These are phyloP conservation scores for Fusarium goolgardi DNA, from an alignment of 2,329 filamentous ascomycete species.

Conservation along the genomic window DNA sequence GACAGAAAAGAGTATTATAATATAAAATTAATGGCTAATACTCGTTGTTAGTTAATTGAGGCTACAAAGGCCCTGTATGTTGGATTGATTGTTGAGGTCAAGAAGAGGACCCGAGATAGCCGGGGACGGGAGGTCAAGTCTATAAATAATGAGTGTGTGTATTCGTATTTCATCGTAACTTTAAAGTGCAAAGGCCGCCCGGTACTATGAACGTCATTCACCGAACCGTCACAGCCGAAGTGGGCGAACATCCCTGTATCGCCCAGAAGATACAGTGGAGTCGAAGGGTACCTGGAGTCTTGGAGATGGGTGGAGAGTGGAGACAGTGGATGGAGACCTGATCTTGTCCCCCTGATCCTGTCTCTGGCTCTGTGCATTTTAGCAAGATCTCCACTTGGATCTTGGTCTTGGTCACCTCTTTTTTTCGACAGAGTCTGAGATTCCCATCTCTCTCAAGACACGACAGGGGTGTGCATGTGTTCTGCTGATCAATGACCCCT, in stretches of 20 bases:
- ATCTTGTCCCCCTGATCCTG: slow-evolving; percentile 22
- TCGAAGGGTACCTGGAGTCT: slow-evolving; percentile 7
- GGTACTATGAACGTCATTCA: slow-evolving; percentile 37
- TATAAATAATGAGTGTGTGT: slow-evolving; percentile 40
- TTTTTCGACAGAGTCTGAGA: slow-evolving; percentile 14
- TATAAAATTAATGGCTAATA: slow-evolving; percentile 36
- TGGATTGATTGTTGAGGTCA: slow-evolving; percentile 18
- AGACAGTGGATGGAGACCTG: slow-evolving; percentile 21
- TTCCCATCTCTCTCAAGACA: slow-evolving; percentile 28
- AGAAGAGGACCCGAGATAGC: slow-evolving; percentile 17
- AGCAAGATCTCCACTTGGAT: slow-evolving; percentile 37
- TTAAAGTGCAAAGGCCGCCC: slow-evolving; percentile 1
- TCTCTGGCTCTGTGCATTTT: not conserved
- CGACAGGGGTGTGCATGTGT: slow-evolving; percentile 35
- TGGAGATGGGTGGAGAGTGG: slow-evolving; percentile 2
- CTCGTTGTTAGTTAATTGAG: slow-evolving; percentile 19
- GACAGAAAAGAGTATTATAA: slow-evolving; percentile 9
- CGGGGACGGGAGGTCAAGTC: slow-evolving; percentile 35
- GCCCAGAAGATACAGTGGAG: slow-evolving; percentile 15
- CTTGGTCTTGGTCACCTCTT: slow-evolving; percentile 28
- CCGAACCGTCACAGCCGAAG: slow-evolving; percentile 39
- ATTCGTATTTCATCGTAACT: slow-evolving; percentile 28
- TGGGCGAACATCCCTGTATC: slow-evolving; percentile 22
- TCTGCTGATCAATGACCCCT: slow-evolving; percentile 40
- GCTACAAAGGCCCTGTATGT: slow-evolving; percentile 24